These are phyloP conservation scores for Calonectria montana DNA, from an alignment of 2,329 filamentous ascomycete genomes.

Conservation along the genomic window DNA sequence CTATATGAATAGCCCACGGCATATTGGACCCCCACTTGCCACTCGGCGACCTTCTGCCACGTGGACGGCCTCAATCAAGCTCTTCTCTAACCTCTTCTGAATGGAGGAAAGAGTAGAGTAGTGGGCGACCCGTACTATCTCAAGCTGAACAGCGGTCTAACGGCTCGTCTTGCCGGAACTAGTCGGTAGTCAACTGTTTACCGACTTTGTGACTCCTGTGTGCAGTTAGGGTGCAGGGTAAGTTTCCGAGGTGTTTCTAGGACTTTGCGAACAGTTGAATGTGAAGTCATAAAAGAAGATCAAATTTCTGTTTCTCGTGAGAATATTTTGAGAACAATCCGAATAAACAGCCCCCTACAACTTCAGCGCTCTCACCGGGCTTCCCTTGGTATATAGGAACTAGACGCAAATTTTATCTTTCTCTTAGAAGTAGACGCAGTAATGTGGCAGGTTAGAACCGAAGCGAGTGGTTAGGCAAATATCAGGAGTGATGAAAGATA, in stretches of 20 bases:
- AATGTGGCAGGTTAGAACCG: neutral
- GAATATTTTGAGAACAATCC: neutral
- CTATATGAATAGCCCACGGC: neutral
- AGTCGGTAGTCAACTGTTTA: neutral
- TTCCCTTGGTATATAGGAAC: neutral
- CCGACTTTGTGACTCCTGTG: neutral
- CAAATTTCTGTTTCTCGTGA: neutral
- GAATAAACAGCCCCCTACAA: neutral
- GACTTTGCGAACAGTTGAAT: too few relatives aligned
- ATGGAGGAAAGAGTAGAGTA: neutral
- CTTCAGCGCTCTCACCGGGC: neutral
- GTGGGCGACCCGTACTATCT: neutral
- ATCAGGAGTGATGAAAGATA: neutral
- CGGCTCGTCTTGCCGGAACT: neutral
- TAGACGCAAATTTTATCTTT: neutral
- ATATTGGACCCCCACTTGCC: neutral
- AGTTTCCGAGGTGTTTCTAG: too few relatives aligned
- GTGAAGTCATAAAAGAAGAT: too few relatives aligned
- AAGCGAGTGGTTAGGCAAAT: neutral
- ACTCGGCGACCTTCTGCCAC: neutral
- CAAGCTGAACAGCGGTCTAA: neutral
- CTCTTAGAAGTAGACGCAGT: neutral
- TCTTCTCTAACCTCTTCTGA: neutral
- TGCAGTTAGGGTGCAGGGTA: neutral
- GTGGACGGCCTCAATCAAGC: neutral